Evolutionary conservation across 352 stramenopile genomes (phyloP).

Genomic region (Peronospora destructor): DNA sequence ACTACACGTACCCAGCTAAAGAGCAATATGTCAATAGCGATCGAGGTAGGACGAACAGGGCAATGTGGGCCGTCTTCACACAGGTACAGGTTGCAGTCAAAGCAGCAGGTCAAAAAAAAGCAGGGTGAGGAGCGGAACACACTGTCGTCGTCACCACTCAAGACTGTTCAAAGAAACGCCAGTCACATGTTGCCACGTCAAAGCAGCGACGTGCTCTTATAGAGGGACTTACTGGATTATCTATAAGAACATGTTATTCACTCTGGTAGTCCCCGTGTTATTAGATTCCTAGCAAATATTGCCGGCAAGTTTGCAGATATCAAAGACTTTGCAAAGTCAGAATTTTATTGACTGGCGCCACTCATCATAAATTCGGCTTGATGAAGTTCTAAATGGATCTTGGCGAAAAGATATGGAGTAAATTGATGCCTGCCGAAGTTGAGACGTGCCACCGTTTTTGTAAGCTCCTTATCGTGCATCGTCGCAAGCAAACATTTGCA

Average conservation of each 20-base stretch:
- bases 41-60: neutral
- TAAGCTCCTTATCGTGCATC: neutral
- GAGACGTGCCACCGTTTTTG: no score
- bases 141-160: neutral
- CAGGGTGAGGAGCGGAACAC: neutral
- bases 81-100: slow-evolving; percentile 7
- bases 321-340: no score
- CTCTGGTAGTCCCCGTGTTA: no score
- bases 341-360: no score
- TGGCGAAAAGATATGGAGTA: neutral
- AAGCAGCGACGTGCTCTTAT: slow-evolving; percentile 21
- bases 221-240: slow-evolving; percentile 21
- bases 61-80: neutral
- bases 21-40: slow-evolving; percentile 10
- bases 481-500: neutral
- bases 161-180: slow-evolving; percentile 21
- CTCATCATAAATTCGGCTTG: no score
- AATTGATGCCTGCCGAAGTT: neutral
- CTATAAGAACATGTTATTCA: neutral
- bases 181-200: slow-evolving; percentile 36
- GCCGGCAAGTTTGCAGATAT: no score
- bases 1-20: slow-evolving; percentile 27
- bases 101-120: neutral
- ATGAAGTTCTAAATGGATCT: slow-evolving; percentile 4
- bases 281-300: no score